A percentile compares a stretch with the other conserved stretches of the same genome.
phyloP scores from a whole-genome alignment of 176 grass and related monocot species.

The Pharus latifolius region DNA sequence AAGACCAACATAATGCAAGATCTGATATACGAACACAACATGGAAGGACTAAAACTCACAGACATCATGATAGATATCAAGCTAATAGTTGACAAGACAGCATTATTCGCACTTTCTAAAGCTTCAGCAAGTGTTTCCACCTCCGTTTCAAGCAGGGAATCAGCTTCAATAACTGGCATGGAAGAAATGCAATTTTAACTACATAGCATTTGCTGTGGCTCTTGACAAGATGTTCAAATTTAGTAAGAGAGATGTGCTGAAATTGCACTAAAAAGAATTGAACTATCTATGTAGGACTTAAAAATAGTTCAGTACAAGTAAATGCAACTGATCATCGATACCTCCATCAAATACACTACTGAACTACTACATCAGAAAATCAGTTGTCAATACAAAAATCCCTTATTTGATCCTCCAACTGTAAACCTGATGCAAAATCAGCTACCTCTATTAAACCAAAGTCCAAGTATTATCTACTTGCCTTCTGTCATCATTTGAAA shows the following conservation, averaged over 20 bases:
- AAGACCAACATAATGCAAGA: background rate
- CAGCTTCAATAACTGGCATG: constrained; percentile 69
- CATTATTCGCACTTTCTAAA: constrained; percentile 92
- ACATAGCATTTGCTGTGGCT: background rate
- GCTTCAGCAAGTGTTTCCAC: constrained; percentile 90
- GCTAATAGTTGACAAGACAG: constrained; percentile 66
- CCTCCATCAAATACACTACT: background rate
- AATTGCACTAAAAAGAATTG: background rate
- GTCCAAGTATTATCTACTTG: background rate
- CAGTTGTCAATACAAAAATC: too few species aligned
- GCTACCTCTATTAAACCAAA: background rate
- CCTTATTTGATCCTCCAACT: background rate
- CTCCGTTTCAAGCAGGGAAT: constrained; percentile 86
- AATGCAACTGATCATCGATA: background rate
- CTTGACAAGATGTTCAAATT: constrained; percentile 8
- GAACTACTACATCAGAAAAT: background rate
- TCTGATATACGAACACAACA: constrained; percentile 5
- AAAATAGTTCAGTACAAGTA: background rate
- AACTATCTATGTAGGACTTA: background rate
- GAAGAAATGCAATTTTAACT: constrained; percentile 1
- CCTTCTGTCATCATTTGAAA: constrained; percentile 6
- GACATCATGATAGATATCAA: constrained; percentile 84
- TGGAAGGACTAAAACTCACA: constrained; percentile 35
- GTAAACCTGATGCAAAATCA: background rate
- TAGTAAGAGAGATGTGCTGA: background rate